Evolutionary conservation across 2,329 filamentous ascomycete species (phyloP), one percentile per base, ranked within the genome.

Genomic region (Ascochyta rabiei): DNA sequence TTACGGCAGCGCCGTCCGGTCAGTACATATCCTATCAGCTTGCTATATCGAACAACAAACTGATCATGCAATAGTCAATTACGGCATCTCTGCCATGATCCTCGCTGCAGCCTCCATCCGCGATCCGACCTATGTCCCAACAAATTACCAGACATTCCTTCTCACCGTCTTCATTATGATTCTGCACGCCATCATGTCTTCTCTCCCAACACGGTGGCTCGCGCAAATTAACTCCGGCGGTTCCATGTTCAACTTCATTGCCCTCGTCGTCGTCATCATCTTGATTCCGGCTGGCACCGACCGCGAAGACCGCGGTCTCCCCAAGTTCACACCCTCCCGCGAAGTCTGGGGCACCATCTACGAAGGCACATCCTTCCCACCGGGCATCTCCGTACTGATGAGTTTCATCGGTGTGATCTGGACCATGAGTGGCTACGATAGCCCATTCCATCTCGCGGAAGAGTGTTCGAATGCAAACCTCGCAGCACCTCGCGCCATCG

Each of bases 401-500:
- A 85, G 82, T 19, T 91, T 91, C 69, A 82, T 89, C 38, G 82
- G 83, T 24, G 86, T 89, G 30, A 88, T 89, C 59, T 89, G 86
- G 86, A 88, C 86, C 5, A 87, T 86, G 79, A 69, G 81, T 80
- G 86, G 86, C 35, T 89, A 89, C 68, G 87, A 89, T 71, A 82
- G 82, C 0, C 84, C 87, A 0, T 90, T 90, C 71, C 88, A 91
- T 74, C 74, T 91, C n/a, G 82, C 85, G 3, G 88, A 91, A 68
- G 88, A 91, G 72, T 91, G 88, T 73, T 86, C 85, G 56, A 91
- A 91, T 62, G 88, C 89, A 24, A 86, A 84, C 61, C 75, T 90
- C 40, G 88, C 89, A 26, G 84, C 86, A 9, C 88, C 88, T 0
- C 83, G 88, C 12, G 88, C 88, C 7, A 91, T 91, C 47, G 84